Evolutionary conservation across 305 asterid species (phyloP).

Genomic region (Fraxinus baroniana): DNA sequence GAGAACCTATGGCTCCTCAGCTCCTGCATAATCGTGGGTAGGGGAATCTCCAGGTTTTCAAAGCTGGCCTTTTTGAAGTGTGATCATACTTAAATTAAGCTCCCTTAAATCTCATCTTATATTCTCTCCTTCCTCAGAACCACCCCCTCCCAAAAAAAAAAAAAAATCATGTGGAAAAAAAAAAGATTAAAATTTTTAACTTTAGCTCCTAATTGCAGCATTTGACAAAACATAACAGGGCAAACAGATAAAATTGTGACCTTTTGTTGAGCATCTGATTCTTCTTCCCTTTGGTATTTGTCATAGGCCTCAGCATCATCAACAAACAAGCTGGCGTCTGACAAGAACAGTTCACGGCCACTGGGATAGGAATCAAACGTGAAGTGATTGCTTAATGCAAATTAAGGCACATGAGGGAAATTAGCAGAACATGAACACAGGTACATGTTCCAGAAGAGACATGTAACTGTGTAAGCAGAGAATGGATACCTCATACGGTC

Average conservation of each 20-base stretch:
- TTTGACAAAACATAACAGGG: conserved; percentile 6
- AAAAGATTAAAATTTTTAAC: background rate
- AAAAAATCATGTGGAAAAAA: background rate
- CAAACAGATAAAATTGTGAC: conserved; percentile 31
- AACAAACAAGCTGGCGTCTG: conserved; percentile 80
- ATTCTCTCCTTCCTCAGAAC: background rate
- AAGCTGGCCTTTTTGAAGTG: background rate
- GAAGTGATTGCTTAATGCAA: conserved; percentile 21
- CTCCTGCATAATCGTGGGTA: background rate
- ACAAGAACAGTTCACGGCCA: conserved; percentile 95
- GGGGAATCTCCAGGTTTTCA: background rate
- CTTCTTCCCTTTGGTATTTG: conserved; percentile 69
- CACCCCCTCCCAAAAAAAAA: background rate
- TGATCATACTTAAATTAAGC: background rate
- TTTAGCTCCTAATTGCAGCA: conserved; percentile 9
- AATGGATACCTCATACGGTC: conserved; percentile 83
- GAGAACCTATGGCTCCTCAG: background rate
- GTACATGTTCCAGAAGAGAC: background rate
- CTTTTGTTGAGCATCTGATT: conserved; percentile 42
- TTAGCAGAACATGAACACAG: background rate
- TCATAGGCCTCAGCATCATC: conserved; percentile 94
- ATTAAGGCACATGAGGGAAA: background rate
- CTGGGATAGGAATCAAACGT: conserved; percentile 43
- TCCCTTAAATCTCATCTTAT: background rate
- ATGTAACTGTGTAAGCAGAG: background rate